Conservation (phyloP, 2,329 filamentous ascomycete genomes). For the Rasamsonia emersonii region DNA sequence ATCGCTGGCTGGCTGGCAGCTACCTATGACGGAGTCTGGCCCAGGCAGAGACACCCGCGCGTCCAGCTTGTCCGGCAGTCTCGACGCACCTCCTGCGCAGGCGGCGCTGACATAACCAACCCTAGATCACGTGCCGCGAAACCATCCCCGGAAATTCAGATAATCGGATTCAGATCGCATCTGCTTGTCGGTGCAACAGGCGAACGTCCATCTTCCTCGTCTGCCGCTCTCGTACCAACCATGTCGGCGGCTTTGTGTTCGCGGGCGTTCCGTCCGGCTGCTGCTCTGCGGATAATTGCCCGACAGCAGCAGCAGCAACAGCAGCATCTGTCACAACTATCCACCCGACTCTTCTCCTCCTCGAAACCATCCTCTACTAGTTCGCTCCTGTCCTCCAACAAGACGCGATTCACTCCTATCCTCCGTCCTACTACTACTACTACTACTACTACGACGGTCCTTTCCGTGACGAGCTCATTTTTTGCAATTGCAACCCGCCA, state of each 20-base stretch:
- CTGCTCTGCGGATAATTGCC: not conserved
- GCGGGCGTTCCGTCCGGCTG: constrained; percentile 6
- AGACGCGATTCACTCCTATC: constrained; percentile 12
- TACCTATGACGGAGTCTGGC: constrained; percentile 5
- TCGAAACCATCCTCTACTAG: too few relatives aligned
- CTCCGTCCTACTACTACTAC: constrained; percentile 21
- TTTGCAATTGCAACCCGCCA: constrained; percentile 24
- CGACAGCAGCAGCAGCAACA: not conserved
- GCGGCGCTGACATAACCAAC: constrained; percentile 14
- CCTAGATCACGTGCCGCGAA: constrained; percentile 11
- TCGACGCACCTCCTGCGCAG: constrained; percentile 19
- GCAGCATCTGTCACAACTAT: too few relatives aligned
- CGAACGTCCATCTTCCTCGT: constrained; percentile 1
- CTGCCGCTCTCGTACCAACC: constrained; percentile 6
- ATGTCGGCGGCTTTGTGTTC: constrained; percentile 6
- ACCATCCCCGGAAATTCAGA: constrained; percentile 8
- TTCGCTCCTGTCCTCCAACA: constrained; percentile 2
- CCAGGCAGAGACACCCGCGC: constrained; percentile 17
- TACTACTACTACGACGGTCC: constrained; percentile 17
- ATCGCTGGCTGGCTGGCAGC: not conserved
- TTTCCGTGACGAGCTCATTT: constrained; percentile 7
- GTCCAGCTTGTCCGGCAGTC: constrained; percentile 27
- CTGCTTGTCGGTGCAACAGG: not conserved
- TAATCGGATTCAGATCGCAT: too few relatives aligned
- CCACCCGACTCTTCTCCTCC: constrained; percentile 1